Base-by-base conservation (phyloP, 2,329 filamentous ascomycete genomes). In the Rugonectria rugulosa region DNA sequence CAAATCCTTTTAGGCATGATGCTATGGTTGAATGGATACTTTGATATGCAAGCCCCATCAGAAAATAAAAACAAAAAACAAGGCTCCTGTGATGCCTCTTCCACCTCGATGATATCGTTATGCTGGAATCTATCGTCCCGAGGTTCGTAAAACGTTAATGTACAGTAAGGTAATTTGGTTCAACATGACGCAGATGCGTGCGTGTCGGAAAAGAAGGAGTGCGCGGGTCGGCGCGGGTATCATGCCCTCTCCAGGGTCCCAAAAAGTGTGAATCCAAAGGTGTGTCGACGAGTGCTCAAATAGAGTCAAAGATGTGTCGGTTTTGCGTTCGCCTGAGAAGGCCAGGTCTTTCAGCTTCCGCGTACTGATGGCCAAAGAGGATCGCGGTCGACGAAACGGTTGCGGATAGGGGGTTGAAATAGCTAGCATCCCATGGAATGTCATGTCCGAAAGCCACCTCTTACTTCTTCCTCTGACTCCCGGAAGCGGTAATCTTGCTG, bases 401-500 rank as follows among this genome's bases (percentile, higher is more conserved):
- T 24, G 23, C n/a, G n/a, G 19, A 37, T 31, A 8, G 19, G 17
- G 20, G 27, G 8, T 32, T 14, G 26, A 9, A 6, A 23, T 26
- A 17, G 31, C 36, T 9, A 24, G 3, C 9, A 5, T 32, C 17
- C 20, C 26, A 6, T 19, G n/a, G 15, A 11, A 12, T 5, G 19
- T n/a, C 12, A 14, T 12, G 12, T 40, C 24, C 15, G 15, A 7
- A 3, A 17, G 23, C 19, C 3, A 6, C n/a, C 15, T 17, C 14
- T 80, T 70, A 86, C 71, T 86, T 87, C 68, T 84, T 83, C 50
- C 73, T 75, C 26, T 81, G 77, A 58, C 74, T 77, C 49, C 77
- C 76, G 2, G 82, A 78, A 2, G 86, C 81, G 1, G 87, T 89
- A 65, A 90, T 89, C 70, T 89, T 89, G 72, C 85, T 88, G n/a